These are phyloP conservation scores for Vitis amurensis DNA, from an alignment of 164 flowering plant genomes.

Conservation along the genomic window DNA sequence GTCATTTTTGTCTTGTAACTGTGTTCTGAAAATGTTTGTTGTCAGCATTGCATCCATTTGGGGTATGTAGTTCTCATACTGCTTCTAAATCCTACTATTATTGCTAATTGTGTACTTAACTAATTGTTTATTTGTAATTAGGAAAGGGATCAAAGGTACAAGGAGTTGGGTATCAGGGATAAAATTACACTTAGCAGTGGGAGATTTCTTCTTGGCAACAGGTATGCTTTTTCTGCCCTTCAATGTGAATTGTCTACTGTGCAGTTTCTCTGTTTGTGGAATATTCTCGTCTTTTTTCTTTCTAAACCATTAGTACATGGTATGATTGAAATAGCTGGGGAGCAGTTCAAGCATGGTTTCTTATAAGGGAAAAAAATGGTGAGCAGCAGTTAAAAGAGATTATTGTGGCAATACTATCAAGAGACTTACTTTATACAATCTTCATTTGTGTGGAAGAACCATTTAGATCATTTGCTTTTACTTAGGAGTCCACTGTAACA, in stretches of 20 bases:
- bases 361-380: too few relatives aligned
- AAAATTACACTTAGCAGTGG: constrained; percentile 98
- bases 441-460: too few relatives aligned
- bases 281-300: not conserved
- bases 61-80: too few relatives aligned
- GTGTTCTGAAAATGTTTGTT: too few relatives aligned
- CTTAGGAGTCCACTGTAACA: too few relatives aligned
- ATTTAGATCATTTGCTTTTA: too few relatives aligned
- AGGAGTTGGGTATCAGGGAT: constrained; percentile 95
- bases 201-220: constrained; percentile 93
- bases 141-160: constrained; percentile 99
- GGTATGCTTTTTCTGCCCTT: constrained; percentile 41
- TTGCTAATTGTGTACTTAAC: constrained; percentile 1
- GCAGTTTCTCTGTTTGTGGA: not conserved
- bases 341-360: too few relatives aligned
- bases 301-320: not conserved
- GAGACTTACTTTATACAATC: too few relatives aligned
- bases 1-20: too few relatives aligned
- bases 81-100: not conserved
- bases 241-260: not conserved
- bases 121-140: constrained; percentile 20
- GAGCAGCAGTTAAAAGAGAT: too few relatives aligned
- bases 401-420: too few relatives aligned
- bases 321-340: not conserved
- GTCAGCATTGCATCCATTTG: too few relatives aligned